phyloP scores from a whole-genome alignment of 2,329 filamentous ascomycete species.

The Aspergillus alliaceus region DNA sequence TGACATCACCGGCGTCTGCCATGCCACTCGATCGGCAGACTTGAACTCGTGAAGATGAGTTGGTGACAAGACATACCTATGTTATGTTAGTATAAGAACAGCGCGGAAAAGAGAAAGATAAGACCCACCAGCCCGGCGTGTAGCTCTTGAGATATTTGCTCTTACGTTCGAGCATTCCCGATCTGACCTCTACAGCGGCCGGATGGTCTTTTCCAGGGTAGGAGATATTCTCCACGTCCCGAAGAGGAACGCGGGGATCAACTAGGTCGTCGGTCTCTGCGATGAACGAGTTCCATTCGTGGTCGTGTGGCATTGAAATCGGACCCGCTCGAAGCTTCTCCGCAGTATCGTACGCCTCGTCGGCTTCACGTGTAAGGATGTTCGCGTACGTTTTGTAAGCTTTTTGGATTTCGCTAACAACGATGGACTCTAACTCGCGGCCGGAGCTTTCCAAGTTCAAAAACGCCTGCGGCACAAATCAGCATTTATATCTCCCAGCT shows the following conservation, averaged over 20 bases:
- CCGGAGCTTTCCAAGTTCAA: slow-evolving; percentile 93
- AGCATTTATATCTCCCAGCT: not conserved
- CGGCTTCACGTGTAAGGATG: slow-evolving; percentile 87
- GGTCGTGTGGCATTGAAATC: slow-evolving; percentile 88
- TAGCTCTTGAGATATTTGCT: slow-evolving; percentile 99
- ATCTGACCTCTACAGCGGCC: slow-evolving; percentile 78
- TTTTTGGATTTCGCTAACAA: slow-evolving; percentile 96
- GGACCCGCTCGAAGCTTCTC: slow-evolving; percentile 82
- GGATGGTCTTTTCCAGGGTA: slow-evolving; percentile 90
- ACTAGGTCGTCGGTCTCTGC: slow-evolving; percentile 81
- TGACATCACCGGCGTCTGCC: slow-evolving; percentile 91
- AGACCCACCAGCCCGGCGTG: slow-evolving; percentile 81
- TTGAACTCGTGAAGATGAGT: slow-evolving; percentile 99
- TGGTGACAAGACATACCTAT: slow-evolving; percentile 89
- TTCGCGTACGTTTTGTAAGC: slow-evolving; percentile 92
- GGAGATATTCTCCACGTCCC: slow-evolving; percentile 76
- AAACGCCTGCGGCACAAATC: slow-evolving; percentile 64
- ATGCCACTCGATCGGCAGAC: slow-evolving; percentile 82
- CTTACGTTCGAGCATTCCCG: slow-evolving; percentile 92
- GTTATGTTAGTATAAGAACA: slow-evolving; percentile 9
- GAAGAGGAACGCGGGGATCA: slow-evolving; percentile 76
- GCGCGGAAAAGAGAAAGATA: not conserved
- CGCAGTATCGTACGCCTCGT: slow-evolving; percentile 73
- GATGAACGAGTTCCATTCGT: slow-evolving; percentile 86
- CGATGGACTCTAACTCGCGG: slow-evolving; percentile 90